Evolutionary conservation across 2,329 filamentous ascomycete genomes (phyloP), one percentile per base, ranked within the genome.

Genomic region (Aciculosporium take): DNA sequence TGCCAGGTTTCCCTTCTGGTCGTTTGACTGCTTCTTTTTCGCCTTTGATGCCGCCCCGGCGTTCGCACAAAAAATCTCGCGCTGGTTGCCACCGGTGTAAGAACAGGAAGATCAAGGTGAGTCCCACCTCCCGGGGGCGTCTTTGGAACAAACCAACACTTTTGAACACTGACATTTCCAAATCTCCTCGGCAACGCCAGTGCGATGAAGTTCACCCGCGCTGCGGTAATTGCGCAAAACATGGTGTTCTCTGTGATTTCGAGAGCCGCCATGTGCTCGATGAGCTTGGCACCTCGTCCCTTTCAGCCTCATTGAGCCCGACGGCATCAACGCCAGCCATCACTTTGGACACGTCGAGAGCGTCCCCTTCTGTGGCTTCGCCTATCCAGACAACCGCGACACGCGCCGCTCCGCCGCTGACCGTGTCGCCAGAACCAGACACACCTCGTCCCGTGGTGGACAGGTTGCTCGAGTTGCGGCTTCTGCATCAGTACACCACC

Each of bases 41-140:
- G 48, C 43, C 37, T 45, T 39, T 46, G 18, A 80, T 80, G 76
- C 74, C 77, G 46, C 76, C 77, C 24, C 66, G 77, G 53, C 68
- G 76, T 55, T 79, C 77, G 32, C 79, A 83, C 59, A 82, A 79
- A 55, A 83, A 81, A 63, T 81, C 76, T 43, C 70, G 79, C 49
- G 71, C 76, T 39, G 79, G 79, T 35, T 83, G 79, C 51, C 67
- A 70, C 46, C 65, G 74, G 44, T 83, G 79, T 59, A 83, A 82
- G 61, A 65, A 67, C 42, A 67, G 79, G 46, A 82, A 82, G 59
- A 80, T 83, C 54, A 83, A 83, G 72, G 77, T 79, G 59, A 37
- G 53, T 41, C 25, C 21, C 9, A 25, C n/a, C 37, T 9, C 29
- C 12, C 23, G 8, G 28, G 7, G 2, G 20, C 3, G 4, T 24